phyloP scores from a whole-genome alignment of 2,329 filamentous ascomycete species.

The Coniella lustricola region DNA sequence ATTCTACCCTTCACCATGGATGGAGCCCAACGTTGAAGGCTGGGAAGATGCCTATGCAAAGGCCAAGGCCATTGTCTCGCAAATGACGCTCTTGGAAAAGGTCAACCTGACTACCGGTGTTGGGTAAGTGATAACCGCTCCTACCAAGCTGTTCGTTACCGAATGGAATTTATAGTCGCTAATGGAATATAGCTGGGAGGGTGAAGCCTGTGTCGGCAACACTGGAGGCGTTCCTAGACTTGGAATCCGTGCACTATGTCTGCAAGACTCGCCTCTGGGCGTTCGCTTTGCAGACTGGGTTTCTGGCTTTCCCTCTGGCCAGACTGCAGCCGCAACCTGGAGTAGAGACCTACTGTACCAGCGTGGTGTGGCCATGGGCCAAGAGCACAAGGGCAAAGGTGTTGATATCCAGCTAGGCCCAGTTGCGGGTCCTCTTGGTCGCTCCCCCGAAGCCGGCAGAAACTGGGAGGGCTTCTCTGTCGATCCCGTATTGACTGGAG shows the following conservation, averaged over 20 bases:
- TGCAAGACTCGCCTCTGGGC: conserved; percentile 81
- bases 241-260: conserved; percentile 63
- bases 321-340: conserved; percentile 79
- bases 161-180: too few relatives aligned
- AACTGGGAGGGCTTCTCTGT: conserved; percentile 69
- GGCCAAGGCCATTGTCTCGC: conserved; percentile 72
- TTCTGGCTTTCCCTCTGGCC: conserved; percentile 72
- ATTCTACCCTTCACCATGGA: conserved; percentile 83
- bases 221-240: conserved; percentile 62
- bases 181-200: conserved; percentile 47
- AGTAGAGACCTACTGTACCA: conserved; percentile 64
- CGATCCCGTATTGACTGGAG: conserved; percentile 68
- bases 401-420: conserved; percentile 69
- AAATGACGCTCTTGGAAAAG: conserved; percentile 79
- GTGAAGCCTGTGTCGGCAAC: conserved; percentile 73
- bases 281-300: conserved; percentile 71
- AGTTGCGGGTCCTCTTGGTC: conserved; percentile 65
- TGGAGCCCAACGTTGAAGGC: conserved; percentile 59
- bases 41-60: conserved; percentile 73
- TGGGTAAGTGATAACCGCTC: conserved; percentile 48
- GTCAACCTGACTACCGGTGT: conserved; percentile 91
- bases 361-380: conserved; percentile 65
- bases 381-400: conserved; percentile 65
- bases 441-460: conserved; percentile 58
- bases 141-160: too few relatives aligned